Evolutionary conservation across 257 asterid species (phyloP).

Genomic region (Ilex asprella): DNA sequence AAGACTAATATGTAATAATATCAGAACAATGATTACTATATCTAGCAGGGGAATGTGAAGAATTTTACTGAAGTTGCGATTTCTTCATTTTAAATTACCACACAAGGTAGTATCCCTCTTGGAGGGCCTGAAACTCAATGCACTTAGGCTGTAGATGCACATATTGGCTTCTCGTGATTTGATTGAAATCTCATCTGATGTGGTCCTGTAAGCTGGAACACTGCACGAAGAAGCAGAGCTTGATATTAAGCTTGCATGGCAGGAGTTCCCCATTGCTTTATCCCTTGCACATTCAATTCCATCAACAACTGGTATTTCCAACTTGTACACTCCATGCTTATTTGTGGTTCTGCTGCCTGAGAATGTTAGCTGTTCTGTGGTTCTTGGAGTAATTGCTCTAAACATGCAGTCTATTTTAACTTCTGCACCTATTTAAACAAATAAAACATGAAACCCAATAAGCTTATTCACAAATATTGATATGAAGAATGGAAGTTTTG

Average conservation of each 20-base stretch:
- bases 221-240: conserved; percentile 39
- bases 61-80: no score
- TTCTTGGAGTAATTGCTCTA: conserved; percentile 73
- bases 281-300: conserved; percentile 89
- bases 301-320: conserved; percentile 73
- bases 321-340: conserved; percentile 64
- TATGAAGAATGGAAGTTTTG: background rate
- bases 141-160: conserved; percentile 65
- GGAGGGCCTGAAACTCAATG: conserved; percentile 69
- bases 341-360: conserved; percentile 86
- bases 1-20: no score
- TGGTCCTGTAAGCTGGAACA: conserved; percentile 47
- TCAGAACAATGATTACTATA: no score
- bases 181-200: conserved; percentile 60
- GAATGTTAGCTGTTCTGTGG: conserved; percentile 56
- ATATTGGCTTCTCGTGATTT: conserved; percentile 53
- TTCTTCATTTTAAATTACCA: conserved; percentile 26
- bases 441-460: background rate
- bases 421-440: conserved; percentile 49
- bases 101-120: conserved; percentile 48
- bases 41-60: no score
- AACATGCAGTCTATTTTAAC: conserved; percentile 83
- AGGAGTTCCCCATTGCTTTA: conserved; percentile 53
- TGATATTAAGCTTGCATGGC: conserved; percentile 45
- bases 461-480: background rate